Base-by-base conservation (phyloP, 139 green algal genomes). In the Coccomyxa sp. region DNA sequence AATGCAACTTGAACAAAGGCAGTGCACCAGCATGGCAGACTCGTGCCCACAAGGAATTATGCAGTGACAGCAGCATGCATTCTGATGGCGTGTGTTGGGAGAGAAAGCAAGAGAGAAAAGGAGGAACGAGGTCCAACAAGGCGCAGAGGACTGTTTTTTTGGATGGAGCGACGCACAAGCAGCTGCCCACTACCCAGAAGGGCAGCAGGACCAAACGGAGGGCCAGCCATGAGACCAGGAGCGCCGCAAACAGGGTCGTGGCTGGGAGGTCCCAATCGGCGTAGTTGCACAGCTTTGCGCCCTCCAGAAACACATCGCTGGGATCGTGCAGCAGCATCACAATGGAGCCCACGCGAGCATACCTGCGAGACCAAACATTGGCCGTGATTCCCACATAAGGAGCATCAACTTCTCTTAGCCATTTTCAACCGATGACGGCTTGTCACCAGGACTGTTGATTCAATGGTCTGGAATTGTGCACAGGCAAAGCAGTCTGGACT, bases 241-340 rank as follows among this genome's bases (percentile, higher is more conserved):
- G 95, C 0, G 86, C 10, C 15, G 38, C 88, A 83, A 95, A 96
- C 16, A 85, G 57, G 31, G 83, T 59, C 7, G 77, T 89, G 32
- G 88, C 83, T 0, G 82, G 63, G 4, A 67, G 14, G 13, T 96
- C 88, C 10, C 51, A n/a, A 10, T 88, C 67, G 3, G 77, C 63
- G 86, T 96, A 96, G 66, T 93, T 95, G 68, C 80, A 74, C 66
- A 92, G 81, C 88, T 97, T 97, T 30, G 94, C 91, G 15, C 84
- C 76, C 82, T 96, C 94, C 84, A 97, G 88, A 57, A 95, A 86
- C 28, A 97, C 89, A 84, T 97, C 94, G 67, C 88, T 93, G 60
- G 89, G 87, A 82, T 96, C 93, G 78, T 97, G 94, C n/a, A 96
- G 83, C 80, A 94, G 63, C 89, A 96, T 93, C n/a, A 96, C 89